A percentile compares a stretch with the other conserved stretches of the same genome.
Conservation (phyloP, 495 filamentous ascomycete species). For the Ramalina intermedia region DNA sequence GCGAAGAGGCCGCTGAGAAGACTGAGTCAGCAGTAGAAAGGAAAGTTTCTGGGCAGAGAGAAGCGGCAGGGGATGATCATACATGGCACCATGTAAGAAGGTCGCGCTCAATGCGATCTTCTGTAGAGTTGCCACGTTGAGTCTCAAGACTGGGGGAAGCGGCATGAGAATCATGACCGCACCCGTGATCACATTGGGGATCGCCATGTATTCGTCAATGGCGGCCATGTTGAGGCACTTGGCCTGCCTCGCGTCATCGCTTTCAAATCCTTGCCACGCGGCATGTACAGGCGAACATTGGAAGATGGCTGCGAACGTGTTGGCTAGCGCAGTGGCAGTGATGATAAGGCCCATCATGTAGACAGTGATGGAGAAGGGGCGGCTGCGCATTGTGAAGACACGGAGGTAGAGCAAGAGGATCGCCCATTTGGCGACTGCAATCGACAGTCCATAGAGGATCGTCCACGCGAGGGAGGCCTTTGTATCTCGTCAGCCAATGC, state of each 20-base stretch:
- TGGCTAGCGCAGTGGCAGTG: conserved; percentile 8
- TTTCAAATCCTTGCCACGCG: conserved; percentile 10
- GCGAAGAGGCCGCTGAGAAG: conserved; percentile 22
- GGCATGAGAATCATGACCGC: conserved; percentile 22
- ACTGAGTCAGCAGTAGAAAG: background rate
- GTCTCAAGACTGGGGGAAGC: conserved; percentile 21
- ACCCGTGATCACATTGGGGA: conserved; percentile 25
- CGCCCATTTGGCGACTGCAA: conserved; percentile 24
- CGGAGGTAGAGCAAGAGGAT: conserved; percentile 28
- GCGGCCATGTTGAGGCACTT: conserved; percentile 18
- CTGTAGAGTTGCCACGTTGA: conserved; percentile 21
- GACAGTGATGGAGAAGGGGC: conserved; percentile 18
- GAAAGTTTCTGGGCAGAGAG: background rate
- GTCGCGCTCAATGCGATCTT: conserved; percentile 28
- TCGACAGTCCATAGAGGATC: conserved; percentile 21
- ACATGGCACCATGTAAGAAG: conserved; percentile 31
- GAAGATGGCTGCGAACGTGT: conserved; percentile 12
- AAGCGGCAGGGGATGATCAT: conserved; percentile 1
- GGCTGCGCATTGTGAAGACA: conserved; percentile 18
- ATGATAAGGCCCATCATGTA: conserved; percentile 11
- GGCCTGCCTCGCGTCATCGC: conserved; percentile 5
- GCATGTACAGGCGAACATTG: conserved; percentile 14
- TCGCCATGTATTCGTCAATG: conserved; percentile 17
- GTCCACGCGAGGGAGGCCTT: conserved; percentile 10
- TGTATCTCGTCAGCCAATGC: background rate